Base-by-base conservation (phyloP, 257 asterid genomes). In the Petunia secreta region DNA sequence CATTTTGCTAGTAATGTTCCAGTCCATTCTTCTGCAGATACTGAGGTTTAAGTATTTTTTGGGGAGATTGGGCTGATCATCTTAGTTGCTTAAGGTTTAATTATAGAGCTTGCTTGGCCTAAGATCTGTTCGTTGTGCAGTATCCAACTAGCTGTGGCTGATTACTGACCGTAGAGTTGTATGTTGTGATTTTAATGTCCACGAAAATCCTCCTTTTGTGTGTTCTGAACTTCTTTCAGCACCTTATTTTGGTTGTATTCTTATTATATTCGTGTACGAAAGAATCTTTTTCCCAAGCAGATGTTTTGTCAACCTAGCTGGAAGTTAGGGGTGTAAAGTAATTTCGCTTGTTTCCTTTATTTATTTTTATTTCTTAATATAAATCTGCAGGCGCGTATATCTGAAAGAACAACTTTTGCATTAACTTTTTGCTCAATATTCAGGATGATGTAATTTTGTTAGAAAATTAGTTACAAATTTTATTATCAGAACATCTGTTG, bases 401-500 rank as follows among this genome's bases (percentile, higher is more conserved):
- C 63, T 15, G 63, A 4, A 14, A 55, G 34, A 55, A 55, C 5
- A 13, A 3, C 15, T 55, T 15, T 55, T 14, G n/a, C 75, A 68
- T 8, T 55, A 4, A 68, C 5, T 52, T 68, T 68, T 44, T 16
- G 57, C 57, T 8, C 75, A 44, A 44, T 40, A 40, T 66, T 66
- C 53, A 63, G 71, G 37, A 63, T 37, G 71, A 63, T 43, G 54
- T 15, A 15, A 66, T 8, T n/a, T n/a, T 68, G 75, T 16, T 68
- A 44, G 75, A 46, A 44, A 25, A 68, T 44, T 36, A 68, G 16
- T 68, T 68, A 44, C 75, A 44, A n/a, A 8, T 7, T 66, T 66
- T 44, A 46, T 69, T 69, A 25, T 34, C 59, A 7, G 10, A 46
- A 25, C 41, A 69, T 69, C 43, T 69, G 46, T 69, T 46, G 59